phyloP scores from a whole-genome alignment of 257 asterid genomes.

The Salvia splendens region DNA sequence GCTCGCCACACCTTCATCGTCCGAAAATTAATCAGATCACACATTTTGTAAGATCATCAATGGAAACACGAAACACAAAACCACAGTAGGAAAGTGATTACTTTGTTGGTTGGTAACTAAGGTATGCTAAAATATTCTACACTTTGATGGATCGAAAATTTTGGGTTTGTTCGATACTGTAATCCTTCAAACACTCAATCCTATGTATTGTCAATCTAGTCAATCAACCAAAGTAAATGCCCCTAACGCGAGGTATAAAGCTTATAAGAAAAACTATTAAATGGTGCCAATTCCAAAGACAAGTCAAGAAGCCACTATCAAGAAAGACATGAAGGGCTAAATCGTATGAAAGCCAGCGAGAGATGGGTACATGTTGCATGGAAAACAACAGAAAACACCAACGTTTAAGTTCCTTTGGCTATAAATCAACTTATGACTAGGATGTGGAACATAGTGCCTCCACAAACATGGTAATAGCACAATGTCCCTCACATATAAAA shows the following conservation, averaged over 20 bases:
- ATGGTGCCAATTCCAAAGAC: not conserved
- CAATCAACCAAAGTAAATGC: no score
- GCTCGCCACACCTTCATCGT: slow-evolving; percentile 74
- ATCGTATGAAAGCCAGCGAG: not conserved
- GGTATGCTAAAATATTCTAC: no score
- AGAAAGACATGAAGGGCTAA: not conserved
- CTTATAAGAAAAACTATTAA: not conserved
- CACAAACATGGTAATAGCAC: not conserved
- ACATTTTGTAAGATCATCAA: not conserved
- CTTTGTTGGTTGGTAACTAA: no score
- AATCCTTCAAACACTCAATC: no score
- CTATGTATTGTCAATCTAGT: no score
- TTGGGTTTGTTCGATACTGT: no score
- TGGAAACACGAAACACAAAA: not conserved
- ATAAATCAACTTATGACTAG: not conserved
- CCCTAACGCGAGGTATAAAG: not conserved
- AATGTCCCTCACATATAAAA: not conserved
- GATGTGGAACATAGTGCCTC: not conserved
- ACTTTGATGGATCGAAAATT: no score
- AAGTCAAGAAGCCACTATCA: not conserved
- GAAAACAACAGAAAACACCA: not conserved
- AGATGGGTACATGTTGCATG: not conserved
- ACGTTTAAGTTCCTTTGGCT: not conserved
- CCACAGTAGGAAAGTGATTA: not conserved
- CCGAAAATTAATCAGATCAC: slow-evolving; percentile 15